Conservation (phyloP, 176 grass and related monocot species). For the Saccharum spontaneum region DNA sequence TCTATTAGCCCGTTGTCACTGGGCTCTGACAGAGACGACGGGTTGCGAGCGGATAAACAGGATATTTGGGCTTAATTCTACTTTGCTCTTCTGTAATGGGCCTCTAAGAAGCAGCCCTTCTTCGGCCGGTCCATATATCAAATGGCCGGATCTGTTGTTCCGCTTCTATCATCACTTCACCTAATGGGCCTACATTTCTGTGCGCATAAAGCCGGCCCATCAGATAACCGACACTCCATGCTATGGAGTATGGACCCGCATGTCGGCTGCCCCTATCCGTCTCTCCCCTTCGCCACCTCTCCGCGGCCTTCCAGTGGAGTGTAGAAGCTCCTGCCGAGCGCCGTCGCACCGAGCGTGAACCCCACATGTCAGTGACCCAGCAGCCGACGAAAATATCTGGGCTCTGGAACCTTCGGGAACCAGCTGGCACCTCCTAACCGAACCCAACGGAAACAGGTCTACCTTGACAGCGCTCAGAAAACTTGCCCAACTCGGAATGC, state of each 20-base stretch:
- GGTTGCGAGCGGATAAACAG: not conserved
- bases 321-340: not conserved
- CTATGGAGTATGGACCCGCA: no score
- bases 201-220: not conserved
- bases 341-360: not conserved
- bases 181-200: not conserved
- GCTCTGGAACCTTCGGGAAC: slow-evolving; percentile 34
- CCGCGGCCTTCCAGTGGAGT: not conserved
- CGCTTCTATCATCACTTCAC: not conserved
- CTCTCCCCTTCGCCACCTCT: not conserved
- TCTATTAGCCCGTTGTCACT: not conserved
- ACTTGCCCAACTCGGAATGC: not conserved
- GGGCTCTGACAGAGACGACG: not conserved
- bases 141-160: no score
- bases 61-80: not conserved
- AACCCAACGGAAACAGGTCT: not conserved
- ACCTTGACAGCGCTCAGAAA: not conserved
- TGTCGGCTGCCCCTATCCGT: not conserved
- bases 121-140: not conserved
- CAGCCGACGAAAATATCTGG: slow-evolving; percentile 21
- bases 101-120: not conserved
- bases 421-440: not conserved
- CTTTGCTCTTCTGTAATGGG: not conserved
- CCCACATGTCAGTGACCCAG: slow-evolving; percentile 2
- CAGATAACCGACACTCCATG: not conserved